Conservation (phyloP, 176 grass and related monocot genomes). For the Juncus inflexus region DNA sequence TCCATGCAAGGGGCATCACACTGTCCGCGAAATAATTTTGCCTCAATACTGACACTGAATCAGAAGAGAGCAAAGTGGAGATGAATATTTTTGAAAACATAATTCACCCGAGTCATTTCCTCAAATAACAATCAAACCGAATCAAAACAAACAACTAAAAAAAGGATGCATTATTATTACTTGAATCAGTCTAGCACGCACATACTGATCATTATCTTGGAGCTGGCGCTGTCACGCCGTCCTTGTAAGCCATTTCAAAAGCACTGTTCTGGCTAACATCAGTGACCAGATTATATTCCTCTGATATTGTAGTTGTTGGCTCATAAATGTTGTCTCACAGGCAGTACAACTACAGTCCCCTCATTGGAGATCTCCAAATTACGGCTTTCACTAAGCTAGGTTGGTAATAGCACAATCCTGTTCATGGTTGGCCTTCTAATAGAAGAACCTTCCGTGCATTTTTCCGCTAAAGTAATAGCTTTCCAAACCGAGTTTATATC, state of each 20-base stretch:
- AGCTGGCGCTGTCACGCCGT: background rate
- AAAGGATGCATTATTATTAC: no score
- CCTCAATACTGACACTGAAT: no score
- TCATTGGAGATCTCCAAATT: conserved; percentile 20
- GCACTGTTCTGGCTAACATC: conserved; percentile 5
- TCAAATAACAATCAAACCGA: no score
- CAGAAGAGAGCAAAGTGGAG: no score
- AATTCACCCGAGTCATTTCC: no score
- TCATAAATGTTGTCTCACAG: background rate
- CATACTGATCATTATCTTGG: conserved; percentile 10
- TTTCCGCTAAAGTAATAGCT: conserved; percentile 24
- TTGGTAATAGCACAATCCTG: background rate
- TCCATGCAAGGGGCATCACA: no score
- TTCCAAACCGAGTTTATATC: conserved; percentile 47
- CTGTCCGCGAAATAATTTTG: no score
- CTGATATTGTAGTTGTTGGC: background rate
- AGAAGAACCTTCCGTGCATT: conserved; percentile 14
- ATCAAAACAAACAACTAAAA: no score
- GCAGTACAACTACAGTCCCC: background rate
- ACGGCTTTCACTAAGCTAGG: conserved; percentile 30
- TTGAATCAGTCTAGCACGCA: background rate
- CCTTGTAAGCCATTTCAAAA: conserved; percentile 6
- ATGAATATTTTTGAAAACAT: no score
- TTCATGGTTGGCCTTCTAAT: conserved; percentile 33
- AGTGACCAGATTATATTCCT: conserved; percentile 9